These are phyloP conservation scores for Isabelozyma gotoi DNA, from an alignment of 805 yeast genomes.

Conservation along the genomic window DNA sequence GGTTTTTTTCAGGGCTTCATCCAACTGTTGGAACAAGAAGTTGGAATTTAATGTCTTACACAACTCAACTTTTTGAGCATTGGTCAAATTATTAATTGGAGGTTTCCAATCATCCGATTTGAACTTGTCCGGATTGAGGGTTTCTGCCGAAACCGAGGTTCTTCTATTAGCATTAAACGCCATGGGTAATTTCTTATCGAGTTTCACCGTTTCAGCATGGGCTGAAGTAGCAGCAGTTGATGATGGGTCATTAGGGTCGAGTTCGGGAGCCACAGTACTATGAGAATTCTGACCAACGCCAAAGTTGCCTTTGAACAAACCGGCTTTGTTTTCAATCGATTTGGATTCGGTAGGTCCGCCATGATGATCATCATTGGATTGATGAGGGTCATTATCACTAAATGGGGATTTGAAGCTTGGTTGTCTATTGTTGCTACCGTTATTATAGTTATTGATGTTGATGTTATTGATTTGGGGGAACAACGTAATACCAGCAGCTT, in stretches of 20 bases:
- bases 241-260: conserved; percentile 26
- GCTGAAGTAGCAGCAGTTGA: conserved; percentile 6
- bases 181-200: conserved; percentile 45
- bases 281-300: conserved; percentile 11
- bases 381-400: conserved; percentile 62
- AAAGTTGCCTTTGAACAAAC: conserved; percentile 27
- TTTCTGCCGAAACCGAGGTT: conserved; percentile 88
- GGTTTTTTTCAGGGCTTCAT: conserved; percentile 69
- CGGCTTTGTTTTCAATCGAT: conserved; percentile 5
- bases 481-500: conserved; percentile 49
- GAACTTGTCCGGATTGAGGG: conserved; percentile 72
- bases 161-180: conserved; percentile 79
- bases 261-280: conserved; percentile 12
- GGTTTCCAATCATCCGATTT: conserved; percentile 69
- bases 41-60: conserved; percentile 73
- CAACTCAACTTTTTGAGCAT: conserved; percentile 65
- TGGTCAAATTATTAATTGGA: conserved; percentile 62
- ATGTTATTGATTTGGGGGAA: conserved; percentile 39
- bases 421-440: conserved; percentile 31
- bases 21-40: conserved; percentile 82
- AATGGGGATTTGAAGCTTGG: conserved; percentile 63
- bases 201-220: conserved; percentile 9
- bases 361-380: conserved; percentile 9
- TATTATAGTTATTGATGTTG: conserved; percentile 29
- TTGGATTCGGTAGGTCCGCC: not conserved